Evolutionary conservation across 768 basidiomycete genomes (phyloP), one percentile per base, ranked within the genome.

Genomic region (Phanerodontia chrysosporium): DNA sequence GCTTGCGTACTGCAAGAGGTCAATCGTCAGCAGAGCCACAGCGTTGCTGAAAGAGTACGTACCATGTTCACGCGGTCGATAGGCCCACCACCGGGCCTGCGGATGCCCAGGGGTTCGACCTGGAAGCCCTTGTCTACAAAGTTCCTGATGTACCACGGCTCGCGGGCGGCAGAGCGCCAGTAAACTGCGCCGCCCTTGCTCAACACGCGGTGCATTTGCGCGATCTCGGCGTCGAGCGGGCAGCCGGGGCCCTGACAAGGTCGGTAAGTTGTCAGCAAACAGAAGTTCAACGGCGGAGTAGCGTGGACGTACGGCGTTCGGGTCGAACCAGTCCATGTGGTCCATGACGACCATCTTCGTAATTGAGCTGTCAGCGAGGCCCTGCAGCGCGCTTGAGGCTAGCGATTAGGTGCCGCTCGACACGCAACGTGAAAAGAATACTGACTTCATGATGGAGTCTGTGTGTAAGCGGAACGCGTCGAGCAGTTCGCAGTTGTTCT

Each of bases 311-410:
- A 61, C 61, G 44, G 22, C 48, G n/a, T 54, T 76, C 0, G 82
- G 82, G 0, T 76, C 62, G 54, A 83, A 81, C 77, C 80, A 83
- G 63, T 86, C 85, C 51, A 87, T 76, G 51, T 84, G 83, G 69
- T 90, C 88, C 88, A 89, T 89, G 58, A 89, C 76, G 28, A 89
- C 78, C 12, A 82, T 80, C 27, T 84, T 80, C 32, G 85, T 88
- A 46, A 88, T 74, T 7, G 80, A 81, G 30, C 72, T 72, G n/a
- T 72, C 62, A 1, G 70, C 72, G 18, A 82, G 74, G 12, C 78
- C 80, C 13, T 65, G 69, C 13, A 82, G 69, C 12, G 81, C 82
- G 58, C 79, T 82, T 35, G 7, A 9, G 22, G 24, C 57, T 45
- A 21, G 45, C 21, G 16, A n/a, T 22, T 25, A 28, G 49, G 45